A percentile compares a stretch with the other conserved stretches of the same genome.
Conservation (phyloP, 306 rosid genomes). For the Quercus alba region DNA sequence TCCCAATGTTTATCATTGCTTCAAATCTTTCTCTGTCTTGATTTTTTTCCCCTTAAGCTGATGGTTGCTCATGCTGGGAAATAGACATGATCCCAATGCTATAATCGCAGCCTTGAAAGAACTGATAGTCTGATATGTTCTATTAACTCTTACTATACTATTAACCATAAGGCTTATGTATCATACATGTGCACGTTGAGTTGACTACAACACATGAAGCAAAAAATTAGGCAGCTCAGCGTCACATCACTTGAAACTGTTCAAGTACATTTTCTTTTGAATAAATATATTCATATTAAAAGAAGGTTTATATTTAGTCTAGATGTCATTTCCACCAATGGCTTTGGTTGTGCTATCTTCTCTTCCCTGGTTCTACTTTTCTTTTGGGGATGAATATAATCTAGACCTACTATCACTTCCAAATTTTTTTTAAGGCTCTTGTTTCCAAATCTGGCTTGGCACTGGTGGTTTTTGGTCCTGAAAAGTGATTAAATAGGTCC, state of each 20-base stretch:
- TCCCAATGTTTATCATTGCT: neutral
- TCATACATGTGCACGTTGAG: neutral
- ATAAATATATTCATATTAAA: neutral
- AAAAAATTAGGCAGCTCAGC: neutral
- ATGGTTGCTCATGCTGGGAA: neutral
- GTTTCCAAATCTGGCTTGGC: neutral
- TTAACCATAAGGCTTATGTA: neutral
- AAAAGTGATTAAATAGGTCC: neutral
- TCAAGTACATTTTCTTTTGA: neutral
- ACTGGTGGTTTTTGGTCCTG: neutral
- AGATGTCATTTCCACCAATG: neutral
- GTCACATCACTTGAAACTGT: neutral
- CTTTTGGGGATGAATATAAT: neutral
- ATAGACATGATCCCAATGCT: neutral
- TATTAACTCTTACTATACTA: neutral
- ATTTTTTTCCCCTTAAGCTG: neutral
- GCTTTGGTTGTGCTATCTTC: neutral
- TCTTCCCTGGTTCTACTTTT: neutral
- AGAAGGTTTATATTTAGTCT: neutral
- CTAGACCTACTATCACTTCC: neutral
- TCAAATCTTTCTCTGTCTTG: neutral
- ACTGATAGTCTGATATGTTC: neutral
- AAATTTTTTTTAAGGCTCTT: neutral
- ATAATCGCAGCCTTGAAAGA: neutral
- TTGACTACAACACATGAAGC: neutral